These are phyloP conservation scores for Psilocybe tampanensis DNA, from an alignment of 768 basidiomycete species.

Conservation along the genomic window DNA sequence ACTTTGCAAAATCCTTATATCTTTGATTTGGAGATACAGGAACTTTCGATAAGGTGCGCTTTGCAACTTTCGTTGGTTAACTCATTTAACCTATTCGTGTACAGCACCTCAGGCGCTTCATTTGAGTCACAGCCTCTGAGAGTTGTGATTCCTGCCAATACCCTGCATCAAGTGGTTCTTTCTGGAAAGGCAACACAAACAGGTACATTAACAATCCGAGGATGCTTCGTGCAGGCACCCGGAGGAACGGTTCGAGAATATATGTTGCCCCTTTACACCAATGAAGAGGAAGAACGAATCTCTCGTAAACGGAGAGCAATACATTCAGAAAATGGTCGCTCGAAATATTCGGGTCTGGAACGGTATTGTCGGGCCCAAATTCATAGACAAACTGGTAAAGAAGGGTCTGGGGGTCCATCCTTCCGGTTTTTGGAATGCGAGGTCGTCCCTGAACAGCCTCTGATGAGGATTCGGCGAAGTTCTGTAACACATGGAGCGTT, in stretches of 20 bases:
- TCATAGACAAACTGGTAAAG: slow-evolving; percentile 40
- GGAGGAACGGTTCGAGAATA: slow-evolving; percentile 76
- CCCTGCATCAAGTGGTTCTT: slow-evolving; percentile 73
- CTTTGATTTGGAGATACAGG: slow-evolving; percentile 88
- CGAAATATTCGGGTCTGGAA: slow-evolving; percentile 76
- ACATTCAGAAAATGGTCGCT: slow-evolving; percentile 66
- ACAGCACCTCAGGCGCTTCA: slow-evolving; percentile 78
- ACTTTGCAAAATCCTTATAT: slow-evolving; percentile 91
- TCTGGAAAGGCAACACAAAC: slow-evolving; percentile 64
- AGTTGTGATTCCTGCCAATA: slow-evolving; percentile 71
- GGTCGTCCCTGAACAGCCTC: slow-evolving; percentile 86
- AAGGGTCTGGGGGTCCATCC: slow-evolving; percentile 26
- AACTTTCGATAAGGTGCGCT: slow-evolving; percentile 73
- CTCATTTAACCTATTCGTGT: slow-evolving; percentile 9
- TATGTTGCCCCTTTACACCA: slow-evolving; percentile 70
- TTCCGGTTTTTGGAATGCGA: slow-evolving; percentile 74
- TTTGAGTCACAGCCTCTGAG: slow-evolving; percentile 69
- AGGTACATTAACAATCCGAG: slow-evolving; percentile 73
- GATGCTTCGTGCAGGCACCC: slow-evolving; percentile 76
- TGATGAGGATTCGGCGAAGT: slow-evolving; percentile 82
- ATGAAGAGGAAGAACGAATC: slow-evolving; percentile 67
- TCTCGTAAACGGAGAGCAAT: slow-evolving; percentile 59
- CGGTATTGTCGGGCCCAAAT: slow-evolving; percentile 63
- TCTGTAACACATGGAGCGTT: slow-evolving; percentile 93
- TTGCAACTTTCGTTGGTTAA: neutral